Evolutionary conservation across 2,329 filamentous ascomycete species (phyloP), one percentile per base, ranked within the genome.

Genomic region (Shiraia bambusicola): DNA sequence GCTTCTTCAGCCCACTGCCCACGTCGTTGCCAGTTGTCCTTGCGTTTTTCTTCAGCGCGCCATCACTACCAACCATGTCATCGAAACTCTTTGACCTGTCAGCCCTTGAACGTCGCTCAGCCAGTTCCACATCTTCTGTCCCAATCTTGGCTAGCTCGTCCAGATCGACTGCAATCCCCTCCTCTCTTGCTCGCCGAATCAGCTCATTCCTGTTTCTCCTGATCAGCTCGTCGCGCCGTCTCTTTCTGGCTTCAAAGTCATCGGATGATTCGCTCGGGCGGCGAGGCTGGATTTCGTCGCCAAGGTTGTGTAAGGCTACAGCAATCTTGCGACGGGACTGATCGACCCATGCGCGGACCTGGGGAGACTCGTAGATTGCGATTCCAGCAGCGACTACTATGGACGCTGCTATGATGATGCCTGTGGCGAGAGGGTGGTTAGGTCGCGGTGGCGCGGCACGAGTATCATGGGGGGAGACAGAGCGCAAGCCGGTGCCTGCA

Each of bases 351-450:
- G 76, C 72, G 63, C 79, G 74, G 44, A 84, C 73, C 58, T 83
- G 77, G 1, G 81, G 81, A 28, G 77, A 82, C 61, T 84, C 79
- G 64, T 83, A 82, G 32, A 82, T 76, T 37, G 81, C 81, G 36
- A 83, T 75, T 10, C 80, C 78, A 13, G 82, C 80, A 46, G 81
- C 81, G 37, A 83, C 76, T 41, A 84, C 70, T 28, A 84, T 73
- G 30, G 78, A 78, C 49, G 82, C 75, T 34, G 79, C 79, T 52
- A 84, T 77, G 49, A 85, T 79, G 50, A 83, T 74, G 59, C 81
- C 81, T 84, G 63, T 56, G 31, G 46, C 40, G 42, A 58, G 42
- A 25, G 56, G 55, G 34, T 54, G 53, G 54, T 64, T 62, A 66
- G 59, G 51, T 45, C 49, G 46, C 22, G 47, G 45, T 31, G 39